Percentiles rank a stretch among this genome's conserved stretches.
Evolutionary conservation across 805 yeast species (phyloP).

Genomic region (Saturnispora bothae): DNA sequence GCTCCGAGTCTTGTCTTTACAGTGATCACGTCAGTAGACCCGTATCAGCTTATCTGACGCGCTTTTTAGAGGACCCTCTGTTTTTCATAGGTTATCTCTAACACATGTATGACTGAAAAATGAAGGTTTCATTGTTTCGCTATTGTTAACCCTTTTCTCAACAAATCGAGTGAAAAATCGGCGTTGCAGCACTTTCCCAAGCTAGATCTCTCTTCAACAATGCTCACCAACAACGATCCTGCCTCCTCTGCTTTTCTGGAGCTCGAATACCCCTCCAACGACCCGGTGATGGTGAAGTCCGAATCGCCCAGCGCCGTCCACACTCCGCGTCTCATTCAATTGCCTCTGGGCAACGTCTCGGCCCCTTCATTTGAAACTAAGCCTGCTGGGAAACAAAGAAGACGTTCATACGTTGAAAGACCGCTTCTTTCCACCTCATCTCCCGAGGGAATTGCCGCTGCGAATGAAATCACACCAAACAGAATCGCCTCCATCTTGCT

Average conservation of each 20-base stretch:
- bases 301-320: neutral
- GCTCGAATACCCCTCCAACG: neutral
- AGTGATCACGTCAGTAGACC: neutral
- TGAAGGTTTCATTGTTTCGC: neutral
- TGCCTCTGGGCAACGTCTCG: neutral
- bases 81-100: neutral
- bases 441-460: conserved; percentile 82
- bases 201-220: no score
- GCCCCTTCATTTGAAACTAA: neutral
- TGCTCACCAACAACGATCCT: neutral
- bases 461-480: conserved; percentile 72
- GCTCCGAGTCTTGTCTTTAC: no score
- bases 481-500: conserved; percentile 59
- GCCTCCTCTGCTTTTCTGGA: neutral
- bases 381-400: conserved; percentile 4
- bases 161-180: neutral
- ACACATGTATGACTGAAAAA: neutral
- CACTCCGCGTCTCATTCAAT: neutral
- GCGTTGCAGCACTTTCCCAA: neutral
- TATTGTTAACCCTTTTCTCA: no score
- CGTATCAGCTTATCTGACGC: neutral
- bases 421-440: conserved; percentile 57
- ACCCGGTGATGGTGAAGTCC: neutral
- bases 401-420: conserved; percentile 17
- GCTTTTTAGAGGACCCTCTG: neutral